Percentiles rank a stretch among this genome's conserved stretches.
Evolutionary conservation across 2,329 filamentous ascomycete genomes (phyloP).

Genomic region (Colletotrichum lentis): DNA sequence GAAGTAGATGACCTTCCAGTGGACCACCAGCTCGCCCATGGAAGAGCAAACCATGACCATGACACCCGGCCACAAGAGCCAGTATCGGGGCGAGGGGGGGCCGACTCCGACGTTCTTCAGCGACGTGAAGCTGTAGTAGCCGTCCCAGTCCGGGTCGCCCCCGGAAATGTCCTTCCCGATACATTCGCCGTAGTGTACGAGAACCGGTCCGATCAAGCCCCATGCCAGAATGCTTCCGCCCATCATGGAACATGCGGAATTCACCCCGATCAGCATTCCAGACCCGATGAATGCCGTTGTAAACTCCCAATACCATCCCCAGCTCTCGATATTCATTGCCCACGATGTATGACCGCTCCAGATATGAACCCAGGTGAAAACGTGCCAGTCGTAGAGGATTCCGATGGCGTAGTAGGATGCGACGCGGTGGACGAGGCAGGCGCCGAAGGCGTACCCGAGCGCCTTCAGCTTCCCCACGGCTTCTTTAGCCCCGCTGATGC

Average conservation of each 20-base stretch:
- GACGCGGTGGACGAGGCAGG: slow-evolving; percentile 62
- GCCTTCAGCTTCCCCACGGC: slow-evolving; percentile 66
- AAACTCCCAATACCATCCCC: slow-evolving; percentile 68
- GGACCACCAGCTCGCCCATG: slow-evolving; percentile 52
- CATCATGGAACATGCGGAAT: slow-evolving; percentile 66
- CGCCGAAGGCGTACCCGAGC: slow-evolving; percentile 59
- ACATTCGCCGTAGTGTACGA: slow-evolving; percentile 60
- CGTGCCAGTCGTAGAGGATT: slow-evolving; percentile 67
- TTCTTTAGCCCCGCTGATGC: slow-evolving; percentile 58
- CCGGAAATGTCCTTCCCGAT: slow-evolving; percentile 51
- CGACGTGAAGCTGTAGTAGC: slow-evolving; percentile 44
- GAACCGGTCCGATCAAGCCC: slow-evolving; percentile 59
- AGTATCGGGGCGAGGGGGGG: slow-evolving; percentile 51
- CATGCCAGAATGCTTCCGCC: slow-evolving; percentile 64
- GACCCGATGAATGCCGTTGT: slow-evolving; percentile 69
- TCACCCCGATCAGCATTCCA: slow-evolving; percentile 60
- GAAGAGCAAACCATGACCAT: slow-evolving; percentile 55
- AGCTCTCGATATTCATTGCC: slow-evolving; percentile 64
- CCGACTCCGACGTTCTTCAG: slow-evolving; percentile 44
- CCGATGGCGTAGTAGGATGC: slow-evolving; percentile 67
- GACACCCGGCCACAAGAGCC: slow-evolving; percentile 56
- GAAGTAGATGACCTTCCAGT: slow-evolving; percentile 49
- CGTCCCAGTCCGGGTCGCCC: slow-evolving; percentile 44
- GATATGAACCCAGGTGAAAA: slow-evolving; percentile 62
- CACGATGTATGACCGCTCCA: slow-evolving; percentile 61